Base-by-base conservation (phyloP, 176 grass and related monocot species). In the Eremochloa ophiuroides region DNA sequence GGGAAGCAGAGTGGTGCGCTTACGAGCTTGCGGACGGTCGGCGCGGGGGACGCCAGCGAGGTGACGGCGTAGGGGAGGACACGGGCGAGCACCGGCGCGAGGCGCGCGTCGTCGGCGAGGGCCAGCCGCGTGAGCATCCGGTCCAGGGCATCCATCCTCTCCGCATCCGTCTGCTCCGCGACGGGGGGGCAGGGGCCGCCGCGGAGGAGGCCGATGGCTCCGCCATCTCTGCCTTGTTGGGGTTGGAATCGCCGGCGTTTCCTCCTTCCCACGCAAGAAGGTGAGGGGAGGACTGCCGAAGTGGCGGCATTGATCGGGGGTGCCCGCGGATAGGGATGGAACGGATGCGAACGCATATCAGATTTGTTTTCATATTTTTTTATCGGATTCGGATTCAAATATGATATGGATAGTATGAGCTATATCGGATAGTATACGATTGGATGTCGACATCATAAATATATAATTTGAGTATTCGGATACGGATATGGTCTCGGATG, bases 61-160 rank as follows among this genome's bases (percentile, higher is more conserved):
- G 95, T 84, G 86, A 98, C 87, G 77, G 95, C 80, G 88, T 91
- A 94, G 59, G 92, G 95, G 76, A 94, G 95, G 83, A 94, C 89
- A 74, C 78, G 71, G 47, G 69, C 48, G 85, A 97, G 92, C 64
- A 94, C 76, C 81, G 87, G 85, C 73, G 91, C 85, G 70, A 97
- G 94, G 76, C 86, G 89, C 34, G 79, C 51, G 83, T 97, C 94
- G 46, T 92, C 92, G 33, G 94, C 89, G 43, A 94, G 84, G 85
- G 94, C 94, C 79, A 97, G 80, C 5, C 92, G 89, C 44, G 89
- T 97, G 31, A 97, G 92, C 89, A 92, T 91, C 72, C 91, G 85
- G 71, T 97, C 94, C 66, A 97, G 87, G 43, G 85, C 76, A 22
- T 90, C 92, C 85, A 87, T 83, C 80, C 92, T 88, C 89, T 92